These are phyloP conservation scores for Aspergillus ellipticus DNA, from an alignment of 495 filamentous ascomycete species.

Conservation along the genomic window DNA sequence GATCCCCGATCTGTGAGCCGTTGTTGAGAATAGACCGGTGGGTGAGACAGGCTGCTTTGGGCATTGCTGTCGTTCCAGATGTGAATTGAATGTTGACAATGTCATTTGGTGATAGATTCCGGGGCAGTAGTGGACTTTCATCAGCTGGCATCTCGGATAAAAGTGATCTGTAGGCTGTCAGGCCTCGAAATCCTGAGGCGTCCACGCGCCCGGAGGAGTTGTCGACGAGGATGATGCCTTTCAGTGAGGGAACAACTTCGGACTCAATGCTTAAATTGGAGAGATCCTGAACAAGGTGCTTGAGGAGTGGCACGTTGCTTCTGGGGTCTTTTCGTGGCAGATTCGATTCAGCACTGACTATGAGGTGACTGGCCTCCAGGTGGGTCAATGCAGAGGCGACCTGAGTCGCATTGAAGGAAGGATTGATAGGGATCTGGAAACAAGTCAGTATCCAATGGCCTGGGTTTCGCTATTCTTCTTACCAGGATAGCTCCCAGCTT, in stretches of 20 bases:
- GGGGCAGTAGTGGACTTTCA: constrained; percentile 33
- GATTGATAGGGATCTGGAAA: constrained; percentile 77
- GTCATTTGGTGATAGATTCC: constrained; percentile 59
- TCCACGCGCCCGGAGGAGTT: constrained; percentile 67
- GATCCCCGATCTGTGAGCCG: constrained; percentile 71
- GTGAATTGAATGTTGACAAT: constrained; percentile 97
- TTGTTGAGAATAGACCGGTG: constrained; percentile 90
- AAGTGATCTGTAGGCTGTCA: constrained; percentile 51
- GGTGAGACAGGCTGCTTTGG: constrained; percentile 87
- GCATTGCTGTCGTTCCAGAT: constrained; percentile 82
- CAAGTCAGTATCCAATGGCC: background rate
- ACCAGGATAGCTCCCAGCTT: constrained; percentile 90
- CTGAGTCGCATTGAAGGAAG: constrained; percentile 79
- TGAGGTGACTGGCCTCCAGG: constrained; percentile 68
- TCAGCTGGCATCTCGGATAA: constrained; percentile 48
- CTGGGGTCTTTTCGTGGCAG: constrained; percentile 75
- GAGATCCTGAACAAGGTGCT: constrained; percentile 61
- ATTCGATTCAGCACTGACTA: constrained; percentile 84
- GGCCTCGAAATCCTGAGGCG: constrained; percentile 35
- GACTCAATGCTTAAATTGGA: constrained; percentile 52
- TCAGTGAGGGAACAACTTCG: constrained; percentile 63
- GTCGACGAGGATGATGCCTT: constrained; percentile 71
- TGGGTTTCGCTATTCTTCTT: constrained; percentile 11
- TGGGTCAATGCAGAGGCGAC: constrained; percentile 74
- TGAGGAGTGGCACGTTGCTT: constrained; percentile 69